Conservation (phyloP, 345 rosid genomes). For the Citrus inodora region DNA sequence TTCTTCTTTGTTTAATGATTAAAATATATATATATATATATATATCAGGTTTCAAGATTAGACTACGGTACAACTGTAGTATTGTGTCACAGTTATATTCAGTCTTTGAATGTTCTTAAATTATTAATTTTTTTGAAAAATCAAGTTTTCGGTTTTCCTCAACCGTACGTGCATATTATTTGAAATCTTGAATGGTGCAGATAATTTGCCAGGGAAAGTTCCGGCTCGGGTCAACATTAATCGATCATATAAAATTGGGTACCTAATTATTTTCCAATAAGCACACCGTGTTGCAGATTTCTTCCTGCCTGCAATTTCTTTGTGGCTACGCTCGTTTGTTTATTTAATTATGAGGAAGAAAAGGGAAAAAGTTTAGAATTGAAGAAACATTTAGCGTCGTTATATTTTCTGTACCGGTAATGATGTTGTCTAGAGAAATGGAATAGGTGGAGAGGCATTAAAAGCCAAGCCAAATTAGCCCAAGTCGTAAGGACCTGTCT, state of each 20-base stretch:
- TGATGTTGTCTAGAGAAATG: not conserved
- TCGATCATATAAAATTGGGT: no score
- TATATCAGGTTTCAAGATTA: rapidly evolving
- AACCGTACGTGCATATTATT: no score
- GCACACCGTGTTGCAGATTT: no score
- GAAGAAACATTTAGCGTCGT: not conserved
- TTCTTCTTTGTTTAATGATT: not conserved
- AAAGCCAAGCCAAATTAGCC: no score
- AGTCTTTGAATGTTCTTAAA: rapidly evolving
- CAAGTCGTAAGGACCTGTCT: no score
- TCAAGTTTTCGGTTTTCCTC: no score
- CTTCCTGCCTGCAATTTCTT: no score
- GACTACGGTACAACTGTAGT: rapidly evolving
- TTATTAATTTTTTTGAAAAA: not conserved
- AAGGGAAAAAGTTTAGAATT: no score
- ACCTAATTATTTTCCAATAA: not conserved
- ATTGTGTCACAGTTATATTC: rapidly evolving
- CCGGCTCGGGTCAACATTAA: not conserved
- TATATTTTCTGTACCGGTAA: no score
- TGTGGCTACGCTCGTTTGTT: no score
- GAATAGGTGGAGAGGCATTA: not conserved
- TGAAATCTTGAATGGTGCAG: no score
- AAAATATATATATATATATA: not conserved
- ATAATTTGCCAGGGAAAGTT: not conserved
- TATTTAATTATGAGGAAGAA: no score